Evolutionary conservation across 805 yeast genomes (phyloP).

Genomic region (Ogataea siamensis): DNA sequence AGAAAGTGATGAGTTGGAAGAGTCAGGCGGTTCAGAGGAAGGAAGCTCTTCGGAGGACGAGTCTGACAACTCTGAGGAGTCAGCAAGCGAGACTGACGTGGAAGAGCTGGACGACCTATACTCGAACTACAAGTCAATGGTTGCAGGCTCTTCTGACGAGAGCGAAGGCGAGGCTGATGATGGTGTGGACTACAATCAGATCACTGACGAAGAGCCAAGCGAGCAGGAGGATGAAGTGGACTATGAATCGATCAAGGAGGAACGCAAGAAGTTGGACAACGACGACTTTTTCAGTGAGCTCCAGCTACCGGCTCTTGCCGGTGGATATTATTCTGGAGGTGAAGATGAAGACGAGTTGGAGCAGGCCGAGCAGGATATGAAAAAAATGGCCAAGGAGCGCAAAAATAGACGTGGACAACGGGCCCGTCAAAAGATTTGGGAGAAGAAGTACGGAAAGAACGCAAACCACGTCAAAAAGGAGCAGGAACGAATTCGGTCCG

Average conservation of each 20-base stretch:
- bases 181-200: constrained; percentile 50
- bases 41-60: constrained; percentile 25
- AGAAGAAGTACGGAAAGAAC: constrained; percentile 72
- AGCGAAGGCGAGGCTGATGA: constrained; percentile 30
- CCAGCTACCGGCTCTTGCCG: constrained; percentile 65
- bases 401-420: constrained; percentile 96
- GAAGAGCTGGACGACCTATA: constrained; percentile 23
- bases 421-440: constrained; percentile 97
- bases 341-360: constrained; percentile 52
- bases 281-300: constrained; percentile 42
- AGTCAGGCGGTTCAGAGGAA: constrained; percentile 10
- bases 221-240: constrained; percentile 23
- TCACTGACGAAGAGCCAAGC: constrained; percentile 65
- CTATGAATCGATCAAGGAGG: constrained; percentile 55
- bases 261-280: constrained; percentile 33
- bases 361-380: constrained; percentile 44
- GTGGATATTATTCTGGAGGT: constrained; percentile 85
- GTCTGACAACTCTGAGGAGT: constrained; percentile 12
- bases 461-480: constrained; percentile 85
- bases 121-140: constrained; percentile 29
- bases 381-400: constrained; percentile 51
- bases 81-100: constrained; percentile 8
- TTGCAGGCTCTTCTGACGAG: constrained; percentile 46
- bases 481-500: constrained; percentile 49
- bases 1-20: constrained; percentile 19